Conservation (phyloP, 345 rosid genomes). For the Aurinia saxatilis region DNA sequence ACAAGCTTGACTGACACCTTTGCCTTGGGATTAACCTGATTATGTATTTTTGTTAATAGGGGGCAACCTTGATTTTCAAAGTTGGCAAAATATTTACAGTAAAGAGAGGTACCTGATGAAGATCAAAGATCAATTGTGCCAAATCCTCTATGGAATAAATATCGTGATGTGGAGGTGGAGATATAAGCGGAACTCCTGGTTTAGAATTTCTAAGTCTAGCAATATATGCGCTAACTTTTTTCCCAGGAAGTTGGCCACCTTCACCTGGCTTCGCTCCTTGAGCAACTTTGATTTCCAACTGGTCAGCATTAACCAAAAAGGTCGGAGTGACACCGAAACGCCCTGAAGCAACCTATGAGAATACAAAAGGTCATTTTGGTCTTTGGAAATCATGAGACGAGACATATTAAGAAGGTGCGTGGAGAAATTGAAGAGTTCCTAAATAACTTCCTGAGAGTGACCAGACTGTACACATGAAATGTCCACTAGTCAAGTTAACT, state of each 20-base stretch:
- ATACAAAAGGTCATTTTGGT: constrained; percentile 8
- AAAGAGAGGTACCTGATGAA: constrained; percentile 70
- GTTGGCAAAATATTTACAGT: neutral
- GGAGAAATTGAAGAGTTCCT: neutral
- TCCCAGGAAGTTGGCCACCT: constrained; percentile 98
- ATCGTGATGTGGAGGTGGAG: constrained; percentile 99
- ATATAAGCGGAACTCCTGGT: constrained; percentile 99
- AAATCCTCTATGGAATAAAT: constrained; percentile 98
- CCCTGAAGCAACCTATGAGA: constrained; percentile 90
- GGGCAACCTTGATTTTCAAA: neutral
- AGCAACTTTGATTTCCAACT: constrained; percentile 93
- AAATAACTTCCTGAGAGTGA: constrained; percentile 7
- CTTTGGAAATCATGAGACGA: neutral
- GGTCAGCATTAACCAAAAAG: constrained; percentile 90
- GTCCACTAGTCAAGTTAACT: constrained; percentile 2
- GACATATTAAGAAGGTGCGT: neutral
- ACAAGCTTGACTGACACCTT: constrained; percentile 98
- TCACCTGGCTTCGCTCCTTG: constrained; percentile 99
- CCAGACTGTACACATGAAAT: constrained; percentile 9
- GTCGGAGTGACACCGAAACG: constrained; percentile 99
- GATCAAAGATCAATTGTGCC: constrained; percentile 96
- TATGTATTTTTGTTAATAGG: neutral
- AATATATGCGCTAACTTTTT: constrained; percentile 98
- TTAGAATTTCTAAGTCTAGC: constrained; percentile 91
- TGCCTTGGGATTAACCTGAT: constrained; percentile 90